Evolutionary conservation across 2,329 filamentous ascomycete species (phyloP).

Genomic region (Aspergillus versicolor): DNA sequence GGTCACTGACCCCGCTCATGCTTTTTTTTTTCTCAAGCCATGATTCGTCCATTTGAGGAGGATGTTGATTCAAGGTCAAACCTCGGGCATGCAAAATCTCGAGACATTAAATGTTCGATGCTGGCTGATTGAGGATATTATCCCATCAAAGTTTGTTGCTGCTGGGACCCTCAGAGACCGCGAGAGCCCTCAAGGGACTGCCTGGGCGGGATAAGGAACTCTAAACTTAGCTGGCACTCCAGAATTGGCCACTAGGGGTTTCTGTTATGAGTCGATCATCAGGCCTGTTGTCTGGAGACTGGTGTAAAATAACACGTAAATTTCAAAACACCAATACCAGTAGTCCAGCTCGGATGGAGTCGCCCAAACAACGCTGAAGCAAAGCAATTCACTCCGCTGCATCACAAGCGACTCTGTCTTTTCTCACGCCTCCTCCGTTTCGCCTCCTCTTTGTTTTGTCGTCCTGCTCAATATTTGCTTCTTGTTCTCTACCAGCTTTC

Average conservation of each 20-base stretch:
- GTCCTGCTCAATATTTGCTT: conserved; percentile 3
- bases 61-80: background rate
- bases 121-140: background rate
- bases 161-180: no score
- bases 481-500: conserved; percentile 1
- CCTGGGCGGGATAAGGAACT: no score
- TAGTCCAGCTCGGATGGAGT: background rate
- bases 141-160: background rate
- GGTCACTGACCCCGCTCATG: conserved; percentile 2
- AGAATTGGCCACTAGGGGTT: background rate
- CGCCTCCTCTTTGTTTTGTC: conserved; percentile 4
- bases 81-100: background rate
- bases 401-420: conserved; percentile 8
- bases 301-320: background rate
- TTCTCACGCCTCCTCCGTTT: conserved; percentile 4
- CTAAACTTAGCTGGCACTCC: no score
- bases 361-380: conserved; percentile 10
- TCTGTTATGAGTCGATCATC: conserved; percentile 3
- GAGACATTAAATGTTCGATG: background rate
- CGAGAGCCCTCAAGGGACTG: no score
- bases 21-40: background rate
- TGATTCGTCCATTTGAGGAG: conserved; percentile 14
- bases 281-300: background rate
- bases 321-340: conserved; percentile 1
- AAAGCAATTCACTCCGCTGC: conserved; percentile 8